Conservation (phyloP, 805 yeast species). For the Saccharomycopsis oosterbeekiorum region DNA sequence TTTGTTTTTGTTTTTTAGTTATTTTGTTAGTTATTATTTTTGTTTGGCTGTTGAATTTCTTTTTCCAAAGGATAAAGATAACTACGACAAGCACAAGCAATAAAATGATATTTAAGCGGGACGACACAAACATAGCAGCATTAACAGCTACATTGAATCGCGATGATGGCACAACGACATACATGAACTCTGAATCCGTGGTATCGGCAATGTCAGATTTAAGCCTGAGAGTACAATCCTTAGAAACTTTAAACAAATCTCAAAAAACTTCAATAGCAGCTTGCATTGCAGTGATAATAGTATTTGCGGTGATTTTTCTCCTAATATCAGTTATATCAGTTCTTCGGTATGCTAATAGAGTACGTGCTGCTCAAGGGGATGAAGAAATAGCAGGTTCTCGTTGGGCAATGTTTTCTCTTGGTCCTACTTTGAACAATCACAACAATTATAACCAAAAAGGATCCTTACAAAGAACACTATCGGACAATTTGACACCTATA, state of each 20-base stretch:
- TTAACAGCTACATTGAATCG: neutral
- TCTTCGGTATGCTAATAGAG: slow-evolving; percentile 6
- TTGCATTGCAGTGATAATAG: slow-evolving; percentile 1
- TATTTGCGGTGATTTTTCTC: neutral
- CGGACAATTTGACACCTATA: neutral
- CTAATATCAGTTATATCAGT: neutral
- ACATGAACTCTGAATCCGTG: neutral
- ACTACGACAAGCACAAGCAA: neutral
- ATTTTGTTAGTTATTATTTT: neutral
- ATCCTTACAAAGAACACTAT: neutral
- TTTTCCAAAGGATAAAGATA: neutral
- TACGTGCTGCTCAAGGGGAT: slow-evolving; percentile 5
- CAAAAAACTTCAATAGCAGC: slow-evolving; percentile 4
- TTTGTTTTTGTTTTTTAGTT: too few species aligned
- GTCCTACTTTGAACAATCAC: slow-evolving; percentile 6
- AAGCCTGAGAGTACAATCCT: neutral
- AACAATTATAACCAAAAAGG: neutral
- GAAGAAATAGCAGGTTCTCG: slow-evolving; percentile 2
- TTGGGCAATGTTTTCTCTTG: slow-evolving; percentile 13
- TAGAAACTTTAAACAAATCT: neutral
- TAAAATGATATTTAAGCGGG: neutral
- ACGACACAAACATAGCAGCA: neutral
- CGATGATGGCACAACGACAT: neutral
- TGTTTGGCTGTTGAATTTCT: neutral
- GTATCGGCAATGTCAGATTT: slow-evolving; percentile 4